Conservation (phyloP, 1,284 basidiomycete genomes). For the Naganishia liquefaciens region DNA sequence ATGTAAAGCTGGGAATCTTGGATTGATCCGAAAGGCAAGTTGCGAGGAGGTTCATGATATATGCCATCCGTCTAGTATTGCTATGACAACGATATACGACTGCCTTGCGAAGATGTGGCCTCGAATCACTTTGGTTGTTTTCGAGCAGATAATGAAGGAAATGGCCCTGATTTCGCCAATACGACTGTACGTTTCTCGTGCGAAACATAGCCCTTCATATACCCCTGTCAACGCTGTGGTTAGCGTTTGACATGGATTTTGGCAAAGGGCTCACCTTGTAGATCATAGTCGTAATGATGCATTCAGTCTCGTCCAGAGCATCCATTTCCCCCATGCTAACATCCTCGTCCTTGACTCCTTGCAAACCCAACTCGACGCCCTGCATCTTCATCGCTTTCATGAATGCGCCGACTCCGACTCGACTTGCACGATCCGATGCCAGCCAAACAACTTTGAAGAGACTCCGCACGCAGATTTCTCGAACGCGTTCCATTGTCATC, state of each 20-base stretch:
- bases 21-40: no score
- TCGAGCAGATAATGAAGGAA: conserved; percentile 60
- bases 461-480: conserved; percentile 81
- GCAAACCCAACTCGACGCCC: conserved; percentile 56
- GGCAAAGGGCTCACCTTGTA: conserved; percentile 62
- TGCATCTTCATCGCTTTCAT: conserved; percentile 68
- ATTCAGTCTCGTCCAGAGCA: conserved; percentile 79
- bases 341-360: conserved; percentile 70
- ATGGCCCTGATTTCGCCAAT: conserved; percentile 75
- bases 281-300: conserved; percentile 90
- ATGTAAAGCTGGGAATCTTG: conserved; percentile 11
- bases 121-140: conserved; percentile 5
- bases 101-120: not conserved
- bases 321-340: conserved; percentile 43
- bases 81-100: not conserved
- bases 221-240: conserved; percentile 58
- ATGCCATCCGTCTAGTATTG: not conserved
- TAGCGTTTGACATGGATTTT: not conserved
- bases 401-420: conserved; percentile 77
- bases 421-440: conserved; percentile 66
- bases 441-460: conserved; percentile 89
- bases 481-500: conserved; percentile 58
- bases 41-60: not conserved
- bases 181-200: conserved; percentile 94
- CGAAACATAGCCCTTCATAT: conserved; percentile 91